Base-by-base conservation (phyloP, 2,329 filamentous ascomycete genomes). In the Dissoconium aciculare region DNA sequence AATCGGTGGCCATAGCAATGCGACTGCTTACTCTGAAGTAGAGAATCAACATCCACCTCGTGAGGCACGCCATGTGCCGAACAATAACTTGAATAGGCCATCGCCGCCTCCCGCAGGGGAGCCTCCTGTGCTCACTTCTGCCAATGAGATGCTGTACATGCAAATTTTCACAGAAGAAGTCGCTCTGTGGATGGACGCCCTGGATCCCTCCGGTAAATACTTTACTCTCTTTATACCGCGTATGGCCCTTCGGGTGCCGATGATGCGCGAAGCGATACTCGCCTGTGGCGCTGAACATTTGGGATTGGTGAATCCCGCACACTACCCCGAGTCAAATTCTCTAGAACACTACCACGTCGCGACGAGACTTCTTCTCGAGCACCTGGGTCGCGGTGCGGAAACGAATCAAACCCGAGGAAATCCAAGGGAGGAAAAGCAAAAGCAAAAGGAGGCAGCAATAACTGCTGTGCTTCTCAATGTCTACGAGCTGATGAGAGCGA, bases 121-220 rank as follows among this genome's bases (percentile, higher is more conserved):
- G n/a, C n/a, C n/a, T n/a, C n/a, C n/a, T n/a, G n/a, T n/a, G n/a
- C n/a, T n/a, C n/a, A n/a, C n/a, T n/a, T n/a, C n/a, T n/a, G n/a
- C n/a, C n/a, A n/a, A 92, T 35, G 83, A 93, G 51, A 69, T 89
- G 0, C 60, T 77, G n/a, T 84, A 84, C 50, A 82, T 94, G 77
- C 82, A 92, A 52, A 75, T 84, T 0, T 95, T 92, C 51, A 77
- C 91, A 5, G 79, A 91, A 47, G 79, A 93, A 42, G 81, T 95
- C 2, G 84, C 78, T 1, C 57, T 83, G 3, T 94, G 87, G 83
- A 92, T 95, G 81, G 87, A 94, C 55, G 81, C 75, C 25, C 74
- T 94, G 62, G 82, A 92, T 57, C n/a, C n/a, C n/a, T 67, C 73
- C 17, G 67, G 76, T 41, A 87, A 87, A 57, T 80, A 73, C 60